phyloP scores from a whole-genome alignment of 2,329 filamentous ascomycete species.

The Colletotrichum shisoi region DNA sequence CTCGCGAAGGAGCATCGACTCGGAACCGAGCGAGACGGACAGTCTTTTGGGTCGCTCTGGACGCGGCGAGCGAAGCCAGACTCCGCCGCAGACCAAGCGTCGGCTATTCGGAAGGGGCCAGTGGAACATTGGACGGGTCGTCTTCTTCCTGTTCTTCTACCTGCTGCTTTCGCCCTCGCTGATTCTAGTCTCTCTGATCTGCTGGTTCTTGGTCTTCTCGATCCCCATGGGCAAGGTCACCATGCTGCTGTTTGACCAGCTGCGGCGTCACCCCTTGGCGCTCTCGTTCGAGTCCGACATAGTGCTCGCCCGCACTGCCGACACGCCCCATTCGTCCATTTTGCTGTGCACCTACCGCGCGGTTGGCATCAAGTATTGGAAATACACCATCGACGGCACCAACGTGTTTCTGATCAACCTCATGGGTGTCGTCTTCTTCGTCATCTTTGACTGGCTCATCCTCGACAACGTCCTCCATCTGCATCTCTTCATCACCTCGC shows the following conservation, averaged over 20 bases:
- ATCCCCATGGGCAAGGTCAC: slow-evolving; percentile 99
- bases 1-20: slow-evolving; percentile 87
- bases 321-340: slow-evolving; percentile 81
- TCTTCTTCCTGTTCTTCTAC: slow-evolving; percentile 98
- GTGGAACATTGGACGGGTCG: slow-evolving; percentile 92
- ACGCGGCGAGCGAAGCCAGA: slow-evolving; percentile 58
- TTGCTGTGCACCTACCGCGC: slow-evolving; percentile 96
- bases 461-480: slow-evolving; percentile 74
- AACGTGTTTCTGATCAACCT: slow-evolving; percentile 99
- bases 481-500: slow-evolving; percentile 77
- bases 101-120: slow-evolving; percentile 92
- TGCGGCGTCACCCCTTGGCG: slow-evolving; percentile 89
- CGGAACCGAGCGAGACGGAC: slow-evolving; percentile 82
- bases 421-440: slow-evolving; percentile 90
- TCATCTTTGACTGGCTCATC: slow-evolving; percentile 91
- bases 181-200: slow-evolving; percentile 84
- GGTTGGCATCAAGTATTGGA: slow-evolving; percentile 95
- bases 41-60: slow-evolving; percentile 76
- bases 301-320: slow-evolving; percentile 73
- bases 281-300: slow-evolving; percentile 91
- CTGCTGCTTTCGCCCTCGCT: slow-evolving; percentile 86
- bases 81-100: slow-evolving; percentile 68
- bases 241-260: slow-evolving; percentile 85
- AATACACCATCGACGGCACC: slow-evolving; percentile 97
- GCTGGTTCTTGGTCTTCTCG: slow-evolving; percentile 96